These are phyloP conservation scores for Hirschioporus abietinus DNA, from an alignment of 768 basidiomycete genomes.

Conservation along the genomic window DNA sequence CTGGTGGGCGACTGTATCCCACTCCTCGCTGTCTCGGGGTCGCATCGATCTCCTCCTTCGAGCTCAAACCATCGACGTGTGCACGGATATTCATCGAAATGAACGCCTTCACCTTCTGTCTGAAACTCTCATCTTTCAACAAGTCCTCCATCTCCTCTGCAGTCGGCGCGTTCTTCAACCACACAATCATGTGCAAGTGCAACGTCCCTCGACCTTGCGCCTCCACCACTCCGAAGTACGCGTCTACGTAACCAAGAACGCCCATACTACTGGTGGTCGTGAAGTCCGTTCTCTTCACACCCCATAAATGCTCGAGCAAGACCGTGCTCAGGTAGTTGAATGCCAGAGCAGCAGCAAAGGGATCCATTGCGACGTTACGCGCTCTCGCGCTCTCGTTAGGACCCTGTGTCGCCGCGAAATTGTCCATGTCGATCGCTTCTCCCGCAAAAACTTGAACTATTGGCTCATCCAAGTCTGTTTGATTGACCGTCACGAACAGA, in stretches of 20 bases:
- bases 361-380: conserved; percentile 30
- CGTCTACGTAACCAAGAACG: conserved; percentile 26
- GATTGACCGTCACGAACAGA: conserved; percentile 42
- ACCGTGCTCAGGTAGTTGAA: conserved; percentile 31
- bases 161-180: conserved; percentile 28
- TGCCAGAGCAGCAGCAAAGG: conserved; percentile 36
- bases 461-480: conserved; percentile 35
- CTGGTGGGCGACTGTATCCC: conserved; percentile 28
- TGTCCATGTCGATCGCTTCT: conserved; percentile 36
- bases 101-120: conserved; percentile 21
- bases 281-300: conserved; percentile 20
- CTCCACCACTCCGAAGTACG: conserved; percentile 35
- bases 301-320: conserved; percentile 29
- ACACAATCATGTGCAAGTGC: conserved; percentile 36
- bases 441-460: conserved; percentile 40
- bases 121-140: conserved; percentile 23
- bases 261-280: conserved; percentile 20
- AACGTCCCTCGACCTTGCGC: conserved; percentile 37
- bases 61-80: conserved; percentile 21
- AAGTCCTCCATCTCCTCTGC: conserved; percentile 22
- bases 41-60: conserved; percentile 16
- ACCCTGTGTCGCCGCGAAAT: conserved; percentile 23
- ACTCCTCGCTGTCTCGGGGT: conserved; percentile 22
- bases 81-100: conserved; percentile 29
- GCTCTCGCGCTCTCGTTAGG: conserved; percentile 20